Percentiles rank a stretch among this genome's conserved stretches.
phyloP scores from a whole-genome alignment of 2,329 filamentous ascomycete genomes.

The Aspergillus pseudonomiae region DNA sequence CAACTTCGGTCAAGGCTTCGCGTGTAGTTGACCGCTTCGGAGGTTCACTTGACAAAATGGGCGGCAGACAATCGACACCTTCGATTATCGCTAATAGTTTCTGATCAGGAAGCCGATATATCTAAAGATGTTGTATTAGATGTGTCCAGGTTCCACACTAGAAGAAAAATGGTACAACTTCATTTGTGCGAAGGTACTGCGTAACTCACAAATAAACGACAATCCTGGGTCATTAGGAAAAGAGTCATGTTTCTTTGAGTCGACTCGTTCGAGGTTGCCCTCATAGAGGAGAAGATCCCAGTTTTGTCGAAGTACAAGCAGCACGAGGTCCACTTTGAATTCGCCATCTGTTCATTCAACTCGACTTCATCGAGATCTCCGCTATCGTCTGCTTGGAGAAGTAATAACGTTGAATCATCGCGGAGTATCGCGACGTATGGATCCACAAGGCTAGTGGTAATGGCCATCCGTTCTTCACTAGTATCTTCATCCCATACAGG shows the following conservation, averaged over 20 bases:
- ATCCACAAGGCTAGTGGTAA: conserved; percentile 82
- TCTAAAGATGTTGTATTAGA: conserved; percentile 48
- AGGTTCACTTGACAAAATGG: conserved; percentile 72
- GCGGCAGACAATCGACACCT: conserved; percentile 75
- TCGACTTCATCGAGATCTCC: conserved; percentile 85
- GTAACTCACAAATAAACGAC: conserved; percentile 69
- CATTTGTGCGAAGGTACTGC: neutral
- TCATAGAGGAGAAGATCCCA: conserved; percentile 55
- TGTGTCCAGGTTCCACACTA: neutral
- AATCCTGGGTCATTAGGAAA: conserved; percentile 76
- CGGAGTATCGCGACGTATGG: conserved; percentile 81
- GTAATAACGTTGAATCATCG: conserved; percentile 78
- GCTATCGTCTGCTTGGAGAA: conserved; percentile 77
- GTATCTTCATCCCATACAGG: conserved; percentile 91
- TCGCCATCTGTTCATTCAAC: conserved; percentile 59
- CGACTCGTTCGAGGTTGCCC: conserved; percentile 19
- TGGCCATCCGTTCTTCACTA: conserved; percentile 72
- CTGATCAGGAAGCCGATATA: conserved; percentile 77
- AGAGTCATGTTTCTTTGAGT: conserved; percentile 62
- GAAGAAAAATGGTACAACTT: neutral
- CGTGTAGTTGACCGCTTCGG: conserved; percentile 71
- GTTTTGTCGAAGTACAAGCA: conserved; percentile 75
- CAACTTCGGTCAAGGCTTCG: conserved; percentile 75
- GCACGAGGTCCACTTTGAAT: conserved; percentile 77
- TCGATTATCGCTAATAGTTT: conserved; percentile 74